Evolutionary conservation across 1,139 yeast species (phyloP).

Genomic region (Suhomyces maxii): DNA sequence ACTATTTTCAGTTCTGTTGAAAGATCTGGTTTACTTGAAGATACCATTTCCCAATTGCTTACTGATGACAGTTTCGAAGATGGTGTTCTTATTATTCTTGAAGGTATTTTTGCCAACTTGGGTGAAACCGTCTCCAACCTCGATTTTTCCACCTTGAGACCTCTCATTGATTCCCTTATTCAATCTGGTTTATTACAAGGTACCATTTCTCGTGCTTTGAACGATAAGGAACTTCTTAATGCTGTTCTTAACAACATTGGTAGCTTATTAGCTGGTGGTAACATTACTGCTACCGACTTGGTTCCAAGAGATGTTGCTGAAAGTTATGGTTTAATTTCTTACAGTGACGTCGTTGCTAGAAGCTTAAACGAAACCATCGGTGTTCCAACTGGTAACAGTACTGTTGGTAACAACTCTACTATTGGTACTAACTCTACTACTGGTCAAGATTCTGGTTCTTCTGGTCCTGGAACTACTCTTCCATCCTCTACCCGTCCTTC

Average conservation of each 20-base stretch:
- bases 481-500: neutral
- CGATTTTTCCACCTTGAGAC: constrained; percentile 19
- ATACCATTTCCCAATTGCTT: constrained; percentile 27
- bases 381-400: neutral
- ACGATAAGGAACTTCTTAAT: constrained; percentile 25
- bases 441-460: neutral
- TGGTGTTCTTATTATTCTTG: constrained; percentile 26
- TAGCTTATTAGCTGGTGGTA: constrained; percentile 18
- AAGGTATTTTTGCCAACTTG: constrained; percentile 27
- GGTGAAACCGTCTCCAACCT: constrained; percentile 16
- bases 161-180: constrained; percentile 23
- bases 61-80: constrained; percentile 30
- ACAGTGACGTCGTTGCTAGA: neutral
- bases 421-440: neutral
- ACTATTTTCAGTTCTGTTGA: constrained; percentile 33
- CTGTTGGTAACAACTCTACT: constrained; percentile 1
- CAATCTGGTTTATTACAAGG: constrained; percentile 30
- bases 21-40: constrained; percentile 30
- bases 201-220: constrained; percentile 26
- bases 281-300: constrained; percentile 17
- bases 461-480: neutral
- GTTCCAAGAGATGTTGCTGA: constrained; percentile 14
- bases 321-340: constrained; percentile 4
- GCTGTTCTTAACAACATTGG: constrained; percentile 26
- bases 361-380: neutral